A percentile compares a stretch with the other conserved stretches of the same genome.
Evolutionary conservation across 2,329 filamentous ascomycete species (phyloP).

Genomic region (Penicillium sp.): DNA sequence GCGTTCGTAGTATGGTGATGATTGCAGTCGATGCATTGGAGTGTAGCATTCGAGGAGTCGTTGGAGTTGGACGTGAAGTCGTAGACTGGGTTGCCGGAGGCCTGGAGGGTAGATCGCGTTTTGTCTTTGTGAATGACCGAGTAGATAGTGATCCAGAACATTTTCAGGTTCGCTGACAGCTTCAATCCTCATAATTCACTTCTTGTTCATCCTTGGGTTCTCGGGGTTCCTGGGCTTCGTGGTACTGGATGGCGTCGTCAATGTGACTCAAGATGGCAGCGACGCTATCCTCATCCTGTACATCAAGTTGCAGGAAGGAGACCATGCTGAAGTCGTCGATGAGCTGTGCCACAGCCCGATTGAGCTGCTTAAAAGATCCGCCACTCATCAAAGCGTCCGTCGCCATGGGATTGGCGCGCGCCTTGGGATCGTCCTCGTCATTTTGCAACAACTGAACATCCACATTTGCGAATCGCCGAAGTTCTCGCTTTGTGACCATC

Average conservation of each 20-base stretch:
- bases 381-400: constrained; percentile 74
- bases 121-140: background rate
- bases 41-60: background rate
- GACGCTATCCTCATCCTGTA: constrained; percentile 88
- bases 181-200: constrained; percentile 47
- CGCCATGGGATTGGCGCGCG: constrained; percentile 61
- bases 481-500: constrained; percentile 78
- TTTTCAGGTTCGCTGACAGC: background rate
- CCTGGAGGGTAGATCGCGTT: background rate
- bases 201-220: constrained; percentile 70
- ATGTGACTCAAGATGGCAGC: constrained; percentile 83
- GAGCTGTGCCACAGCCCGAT: constrained; percentile 81
- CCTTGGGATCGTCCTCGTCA: constrained; percentile 51
- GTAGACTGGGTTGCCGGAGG: background rate
- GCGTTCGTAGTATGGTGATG: background rate
- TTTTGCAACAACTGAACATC: constrained; percentile 80
- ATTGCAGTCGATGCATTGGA: background rate
- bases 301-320: constrained; percentile 85
- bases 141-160: background rate
- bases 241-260: constrained; percentile 89
- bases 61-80: background rate
- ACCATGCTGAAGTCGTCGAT: constrained; percentile 99
- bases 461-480: constrained; percentile 87
- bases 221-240: constrained; percentile 87
- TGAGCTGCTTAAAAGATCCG: constrained; percentile 75